Base-by-base conservation (phyloP, 2,329 filamentous ascomycete species). In the Fusarium sp. region DNA sequence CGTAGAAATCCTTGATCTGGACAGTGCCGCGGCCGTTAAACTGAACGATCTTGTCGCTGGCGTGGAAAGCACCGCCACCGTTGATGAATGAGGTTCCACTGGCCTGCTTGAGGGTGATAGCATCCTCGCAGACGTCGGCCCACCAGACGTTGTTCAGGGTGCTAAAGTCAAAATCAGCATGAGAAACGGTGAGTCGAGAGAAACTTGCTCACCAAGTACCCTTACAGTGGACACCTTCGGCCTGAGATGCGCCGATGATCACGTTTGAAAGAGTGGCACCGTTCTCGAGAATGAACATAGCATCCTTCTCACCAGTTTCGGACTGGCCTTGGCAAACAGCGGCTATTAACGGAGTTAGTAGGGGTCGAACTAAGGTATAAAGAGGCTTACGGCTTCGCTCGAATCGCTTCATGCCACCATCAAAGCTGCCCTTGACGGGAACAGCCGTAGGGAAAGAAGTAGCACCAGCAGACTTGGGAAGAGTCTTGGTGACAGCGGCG, bases 231-330 rank as follows among this genome's bases (percentile, higher is more conserved):
- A 87, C 82, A 57, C 82, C 85, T 77, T 86, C 86, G 38, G 83
- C 81, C 67, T 86, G 80, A 63, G 84, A 82, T n/a, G 80, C 80
- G 26, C 86, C 85, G 56, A 87, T 87, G 74, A 88, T 86, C 75
- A 85, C 85, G 73, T 87, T 87, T 69, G 81, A 83, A 32, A 88
- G 78, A 30, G 81, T 85, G 33, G 82, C 86, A 33, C 86, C 86
- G 54, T 83, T 79, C 75, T 84, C 80, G 56, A 88, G 79, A 67
- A 85, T 80, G 82, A 88, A 88, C 76, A 88, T 85, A 48, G 86
- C 84, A 55, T 71, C 75, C 23, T 59, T 62, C 41, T 75, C 67
- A 18, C 74, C 75, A 42, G 73, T 77, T 55, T 77, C 78, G 0
- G 20, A 55, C 60, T 79, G 74, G 1, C 63, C 78, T 38, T 77